A percentile compares a stretch with the other conserved stretches of the same genome.
Evolutionary conservation across 2,329 filamentous ascomycete species (phyloP).

Genomic region (Gremmenia infestans): DNA sequence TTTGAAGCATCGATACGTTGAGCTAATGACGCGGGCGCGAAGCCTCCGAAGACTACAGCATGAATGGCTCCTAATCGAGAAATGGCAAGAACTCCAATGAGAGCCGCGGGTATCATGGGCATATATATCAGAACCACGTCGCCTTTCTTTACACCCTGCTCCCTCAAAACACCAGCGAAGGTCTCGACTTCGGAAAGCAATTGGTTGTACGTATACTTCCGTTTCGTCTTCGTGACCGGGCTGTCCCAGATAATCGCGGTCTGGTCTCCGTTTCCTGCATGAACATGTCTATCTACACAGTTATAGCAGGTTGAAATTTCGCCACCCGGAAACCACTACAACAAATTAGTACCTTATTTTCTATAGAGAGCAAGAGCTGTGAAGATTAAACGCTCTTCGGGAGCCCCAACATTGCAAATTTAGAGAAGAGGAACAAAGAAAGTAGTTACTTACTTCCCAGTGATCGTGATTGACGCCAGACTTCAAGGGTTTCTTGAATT

Average conservation of each 20-base stretch:
- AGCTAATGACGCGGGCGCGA: conserved; percentile 73
- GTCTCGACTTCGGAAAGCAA: conserved; percentile 76
- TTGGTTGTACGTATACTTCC: conserved; percentile 68
- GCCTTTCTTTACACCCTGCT: conserved; percentile 76
- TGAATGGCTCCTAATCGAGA: conserved; percentile 82
- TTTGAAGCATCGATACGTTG: conserved; percentile 82
- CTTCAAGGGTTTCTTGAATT: conserved; percentile 57
- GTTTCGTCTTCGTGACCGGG: conserved; percentile 70
- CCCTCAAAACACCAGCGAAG: conserved; percentile 73
- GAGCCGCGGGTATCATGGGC: conserved; percentile 89
- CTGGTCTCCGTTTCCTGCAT: conserved; percentile 65
- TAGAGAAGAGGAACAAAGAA: too few relatives aligned
- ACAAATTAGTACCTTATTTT: too few relatives aligned
- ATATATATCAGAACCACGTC: conserved; percentile 92
- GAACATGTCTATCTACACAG: conserved; percentile 84
- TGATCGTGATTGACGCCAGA: conserved; percentile 61
- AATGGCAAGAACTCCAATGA: conserved; percentile 82
- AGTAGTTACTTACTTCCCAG: conserved; percentile 50
- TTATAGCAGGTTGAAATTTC: conserved; percentile 91
- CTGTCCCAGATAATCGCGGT: conserved; percentile 84
- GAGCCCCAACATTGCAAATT: too few relatives aligned
- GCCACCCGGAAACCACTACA: conserved; percentile 75
- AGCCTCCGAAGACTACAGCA: conserved; percentile 89
- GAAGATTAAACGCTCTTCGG: too few relatives aligned
- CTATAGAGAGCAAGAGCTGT: too few relatives aligned